phyloP scores from a whole-genome alignment of 257 asterid genomes.

The Plantago elongata region DNA sequence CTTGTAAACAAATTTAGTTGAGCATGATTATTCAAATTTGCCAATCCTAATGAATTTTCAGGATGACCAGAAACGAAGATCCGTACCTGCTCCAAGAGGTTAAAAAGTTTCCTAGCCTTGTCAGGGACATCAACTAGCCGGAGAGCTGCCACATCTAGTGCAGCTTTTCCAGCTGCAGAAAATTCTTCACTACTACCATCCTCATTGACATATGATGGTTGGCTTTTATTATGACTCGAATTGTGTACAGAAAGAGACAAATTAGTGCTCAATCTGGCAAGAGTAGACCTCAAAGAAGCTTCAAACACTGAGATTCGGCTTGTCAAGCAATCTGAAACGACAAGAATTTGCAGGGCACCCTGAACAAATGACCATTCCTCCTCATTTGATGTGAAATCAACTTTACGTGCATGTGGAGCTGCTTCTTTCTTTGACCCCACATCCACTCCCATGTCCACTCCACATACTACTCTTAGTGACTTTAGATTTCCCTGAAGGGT shows the following conservation, averaged over 20 bases:
- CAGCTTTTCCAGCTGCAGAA: conserved; percentile 79
- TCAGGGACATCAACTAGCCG: conserved; percentile 80
- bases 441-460: conserved; percentile 58
- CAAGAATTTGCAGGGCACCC: conserved; percentile 94
- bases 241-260: conserved; percentile 57
- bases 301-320: conserved; percentile 95
- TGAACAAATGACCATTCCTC: conserved; percentile 99
- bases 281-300: conserved; percentile 92
- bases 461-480: conserved; percentile 80
- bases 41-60: neutral
- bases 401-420: conserved; percentile 61
- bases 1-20: neutral
- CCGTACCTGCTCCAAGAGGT: conserved; percentile 87
- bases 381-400: conserved; percentile 72
- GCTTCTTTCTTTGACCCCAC: conserved; percentile 63
- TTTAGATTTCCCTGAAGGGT: conserved; percentile 82
- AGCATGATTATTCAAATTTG: neutral
- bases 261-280: conserved; percentile 88
- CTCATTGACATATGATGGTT: conserved; percentile 43
- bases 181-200: conserved; percentile 59
- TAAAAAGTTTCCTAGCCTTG: conserved; percentile 83
- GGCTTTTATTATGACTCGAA: conserved; percentile 59
- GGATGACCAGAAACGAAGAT: conserved; percentile 8
- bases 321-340: conserved; percentile 81
- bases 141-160: conserved; percentile 85